Conservation (phyloP, 176 grass and related monocot genomes). For the Carex scoparia region DNA sequence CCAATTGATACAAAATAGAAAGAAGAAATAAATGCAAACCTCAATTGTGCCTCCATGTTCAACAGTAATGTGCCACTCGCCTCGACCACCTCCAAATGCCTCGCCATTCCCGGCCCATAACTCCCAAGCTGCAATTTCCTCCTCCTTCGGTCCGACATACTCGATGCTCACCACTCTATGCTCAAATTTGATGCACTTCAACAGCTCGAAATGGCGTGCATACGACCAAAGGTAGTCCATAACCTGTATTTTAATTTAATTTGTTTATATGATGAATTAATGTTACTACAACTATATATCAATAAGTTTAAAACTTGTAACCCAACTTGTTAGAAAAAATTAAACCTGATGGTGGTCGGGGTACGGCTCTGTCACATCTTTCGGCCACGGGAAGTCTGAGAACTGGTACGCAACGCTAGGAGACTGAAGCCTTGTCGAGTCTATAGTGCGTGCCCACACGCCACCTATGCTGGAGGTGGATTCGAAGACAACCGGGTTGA, state of each 20-base stretch:
- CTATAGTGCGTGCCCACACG: slow-evolving; percentile 52
- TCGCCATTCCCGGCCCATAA: slow-evolving; percentile 59
- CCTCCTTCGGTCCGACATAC: slow-evolving; percentile 25
- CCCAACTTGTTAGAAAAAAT: not conserved
- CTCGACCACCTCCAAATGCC: slow-evolving; percentile 42
- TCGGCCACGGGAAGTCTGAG: slow-evolving; percentile 83
- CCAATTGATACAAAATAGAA: not conserved
- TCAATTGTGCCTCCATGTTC: slow-evolving; percentile 17
- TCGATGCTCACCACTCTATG: slow-evolving; percentile 35
- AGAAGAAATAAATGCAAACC: not conserved
- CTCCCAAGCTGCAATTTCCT: slow-evolving; percentile 32
- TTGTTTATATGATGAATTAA: not conserved
- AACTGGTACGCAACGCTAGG: slow-evolving; percentile 27
- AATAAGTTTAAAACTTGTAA: not conserved
- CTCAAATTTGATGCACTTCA: slow-evolving; percentile 39
- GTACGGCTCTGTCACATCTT: slow-evolving; percentile 22
- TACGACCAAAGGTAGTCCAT: slow-evolving; percentile 56
- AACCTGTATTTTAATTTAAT: slow-evolving; percentile 17
- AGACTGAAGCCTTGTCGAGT: slow-evolving; percentile 56
- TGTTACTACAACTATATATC: not conserved
- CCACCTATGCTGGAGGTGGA: slow-evolving; percentile 44
- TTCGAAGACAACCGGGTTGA: slow-evolving; percentile 63
- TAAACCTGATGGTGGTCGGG: slow-evolving; percentile 34
- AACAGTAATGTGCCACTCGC: slow-evolving; percentile 32
- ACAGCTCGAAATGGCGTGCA: slow-evolving; percentile 59